These are phyloP conservation scores for Boletus tomentosulus DNA, from an alignment of 768 basidiomycete genomes.

Conservation along the genomic window DNA sequence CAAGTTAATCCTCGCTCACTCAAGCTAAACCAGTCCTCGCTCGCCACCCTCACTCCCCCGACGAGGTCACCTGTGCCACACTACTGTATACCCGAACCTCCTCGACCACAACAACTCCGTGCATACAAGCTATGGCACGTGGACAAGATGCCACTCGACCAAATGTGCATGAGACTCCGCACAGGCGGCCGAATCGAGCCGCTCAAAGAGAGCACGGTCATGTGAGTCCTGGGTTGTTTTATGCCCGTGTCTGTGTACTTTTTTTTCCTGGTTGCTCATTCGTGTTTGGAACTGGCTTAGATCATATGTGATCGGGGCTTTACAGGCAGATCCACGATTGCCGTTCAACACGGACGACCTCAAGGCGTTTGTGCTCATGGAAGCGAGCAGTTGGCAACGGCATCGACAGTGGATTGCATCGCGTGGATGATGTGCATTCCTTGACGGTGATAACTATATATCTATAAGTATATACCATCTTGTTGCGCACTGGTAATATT, in stretches of 20 bases:
- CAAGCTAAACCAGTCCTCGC: not conserved
- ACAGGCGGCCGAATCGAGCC: constrained; percentile 33
- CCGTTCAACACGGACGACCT: constrained; percentile 35
- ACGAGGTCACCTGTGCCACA: constrained; percentile 8
- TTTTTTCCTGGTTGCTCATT: not conserved
- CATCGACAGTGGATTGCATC: constrained; percentile 38
- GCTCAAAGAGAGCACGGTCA: constrained; percentile 44
- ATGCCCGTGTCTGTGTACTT: not conserved
- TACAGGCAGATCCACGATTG: constrained; percentile 37
- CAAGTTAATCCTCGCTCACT: constrained; percentile 20
- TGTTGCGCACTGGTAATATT: not conserved
- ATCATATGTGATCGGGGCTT: constrained; percentile 40
- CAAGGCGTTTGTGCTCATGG: constrained; percentile 35
- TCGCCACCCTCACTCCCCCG: not conserved
- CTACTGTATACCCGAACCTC: constrained; percentile 26
- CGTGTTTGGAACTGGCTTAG: constrained; percentile 19
- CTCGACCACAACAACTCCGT: constrained; percentile 36
- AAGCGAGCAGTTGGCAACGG: constrained; percentile 39
- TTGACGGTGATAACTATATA: not conserved
- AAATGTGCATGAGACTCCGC: constrained; percentile 38
- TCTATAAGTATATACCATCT: not conserved
- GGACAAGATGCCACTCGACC: constrained; percentile 30
- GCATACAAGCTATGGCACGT: constrained; percentile 46
- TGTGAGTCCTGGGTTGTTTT: constrained; percentile 29
- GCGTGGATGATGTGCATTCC: constrained; percentile 10